Conservation (phyloP, 2,329 filamentous ascomycete species). For the Phaeosphaeria sp. region DNA sequence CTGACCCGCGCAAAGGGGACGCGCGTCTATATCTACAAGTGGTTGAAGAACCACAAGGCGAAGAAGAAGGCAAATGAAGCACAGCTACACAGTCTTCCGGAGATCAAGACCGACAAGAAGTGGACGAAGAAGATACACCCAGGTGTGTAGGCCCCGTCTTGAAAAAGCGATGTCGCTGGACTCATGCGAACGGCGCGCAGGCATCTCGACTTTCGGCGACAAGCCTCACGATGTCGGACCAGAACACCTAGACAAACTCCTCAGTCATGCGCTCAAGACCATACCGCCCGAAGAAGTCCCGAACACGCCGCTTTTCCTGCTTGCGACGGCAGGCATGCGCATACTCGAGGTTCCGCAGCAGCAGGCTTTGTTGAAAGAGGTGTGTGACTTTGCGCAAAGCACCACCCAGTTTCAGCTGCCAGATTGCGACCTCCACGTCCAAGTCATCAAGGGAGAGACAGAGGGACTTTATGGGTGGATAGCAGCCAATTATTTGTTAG, state of each 20-base stretch:
- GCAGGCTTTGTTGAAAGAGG: constrained; percentile 72
- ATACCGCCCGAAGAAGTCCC: constrained; percentile 78
- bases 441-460: constrained; percentile 94
- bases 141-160: constrained; percentile 55
- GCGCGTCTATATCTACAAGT: constrained; percentile 91
- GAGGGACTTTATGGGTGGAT: constrained; percentile 98
- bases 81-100: constrained; percentile 74
- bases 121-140: constrained; percentile 96
- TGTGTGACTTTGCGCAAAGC: constrained; percentile 81
- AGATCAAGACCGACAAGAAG: constrained; percentile 80
- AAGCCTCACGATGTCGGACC: constrained; percentile 77
- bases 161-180: constrained; percentile 1
- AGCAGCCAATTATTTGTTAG: constrained; percentile 92
- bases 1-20: constrained; percentile 66
- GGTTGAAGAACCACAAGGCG: constrained; percentile 78
- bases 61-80: constrained; percentile 65
- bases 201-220: constrained; percentile 86
- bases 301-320: constrained; percentile 90
- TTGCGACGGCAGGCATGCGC: constrained; percentile 95
- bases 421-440: constrained; percentile 88
- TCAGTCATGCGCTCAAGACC: constrained; percentile 80
- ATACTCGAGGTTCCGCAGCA: constrained; percentile 78
- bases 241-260: constrained; percentile 79
- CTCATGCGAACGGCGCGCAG: constrained; percentile 42
- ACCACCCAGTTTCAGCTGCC: constrained; percentile 84